phyloP scores from a whole-genome alignment of 352 stramenopile genomes.

The Pythium phragmiticola region DNA sequence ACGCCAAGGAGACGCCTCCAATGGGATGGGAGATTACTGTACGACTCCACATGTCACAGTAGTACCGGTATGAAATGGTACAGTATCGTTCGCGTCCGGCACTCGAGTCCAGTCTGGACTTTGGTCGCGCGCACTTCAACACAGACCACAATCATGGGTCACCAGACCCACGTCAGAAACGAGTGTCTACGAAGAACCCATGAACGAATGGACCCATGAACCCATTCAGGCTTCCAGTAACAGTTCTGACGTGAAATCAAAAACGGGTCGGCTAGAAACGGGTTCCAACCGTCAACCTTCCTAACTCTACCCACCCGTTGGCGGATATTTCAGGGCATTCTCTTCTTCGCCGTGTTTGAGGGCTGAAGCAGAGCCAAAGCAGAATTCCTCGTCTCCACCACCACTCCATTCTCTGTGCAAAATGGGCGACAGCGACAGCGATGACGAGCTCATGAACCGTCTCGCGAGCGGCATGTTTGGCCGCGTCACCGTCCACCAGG shows the following conservation, averaged over 20 bases:
- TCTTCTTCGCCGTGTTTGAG: slow-evolving; percentile 1
- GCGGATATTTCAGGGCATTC: slow-evolving; percentile 28
- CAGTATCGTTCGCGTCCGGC: background rate
- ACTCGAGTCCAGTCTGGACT: background rate
- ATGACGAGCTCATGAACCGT: slow-evolving; percentile 83
- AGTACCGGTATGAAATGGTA: background rate
- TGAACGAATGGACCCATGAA: slow-evolving; percentile 1
- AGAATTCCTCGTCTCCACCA: background rate
- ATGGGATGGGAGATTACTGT: too few relatives aligned
- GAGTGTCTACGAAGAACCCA: background rate
- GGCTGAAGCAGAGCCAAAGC: background rate
- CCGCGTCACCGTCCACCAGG: slow-evolving; percentile 28
- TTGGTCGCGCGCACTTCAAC: background rate
- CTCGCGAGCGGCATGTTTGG: slow-evolving; percentile 46
- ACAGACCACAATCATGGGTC: background rate
- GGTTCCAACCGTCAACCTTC: background rate
- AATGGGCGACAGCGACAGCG: slow-evolving; percentile 83
- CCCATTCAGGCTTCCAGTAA: background rate
- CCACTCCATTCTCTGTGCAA: background rate
- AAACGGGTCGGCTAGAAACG: background rate
- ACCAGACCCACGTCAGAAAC: background rate
- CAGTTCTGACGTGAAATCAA: background rate
- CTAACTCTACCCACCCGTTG: slow-evolving; percentile 5
- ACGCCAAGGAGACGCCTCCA: too few relatives aligned
- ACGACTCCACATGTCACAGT: background rate